These are phyloP conservation scores for Clonostachys rosea DNA, from an alignment of 2,329 filamentous ascomycete species.

Conservation along the genomic window DNA sequence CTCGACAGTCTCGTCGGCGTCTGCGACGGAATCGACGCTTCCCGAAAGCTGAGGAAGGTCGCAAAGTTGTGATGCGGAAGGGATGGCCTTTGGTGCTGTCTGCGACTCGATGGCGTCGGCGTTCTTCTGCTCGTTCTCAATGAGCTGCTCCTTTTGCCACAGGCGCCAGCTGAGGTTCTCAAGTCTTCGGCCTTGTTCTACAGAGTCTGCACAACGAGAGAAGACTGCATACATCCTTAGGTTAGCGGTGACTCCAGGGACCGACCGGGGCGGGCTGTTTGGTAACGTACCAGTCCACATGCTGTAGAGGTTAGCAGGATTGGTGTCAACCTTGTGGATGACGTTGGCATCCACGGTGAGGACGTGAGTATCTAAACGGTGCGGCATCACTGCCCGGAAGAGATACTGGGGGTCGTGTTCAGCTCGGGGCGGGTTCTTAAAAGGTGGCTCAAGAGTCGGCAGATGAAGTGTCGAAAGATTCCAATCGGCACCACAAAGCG, in stretches of 20 bases:
- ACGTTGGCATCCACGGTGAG: constrained; percentile 87
- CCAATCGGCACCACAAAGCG: too few relatives aligned
- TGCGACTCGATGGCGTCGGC: constrained; percentile 32
- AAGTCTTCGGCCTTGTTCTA: constrained; percentile 86
- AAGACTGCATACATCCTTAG: constrained; percentile 58
- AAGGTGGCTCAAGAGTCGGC: too few relatives aligned
- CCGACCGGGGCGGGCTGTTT: constrained; percentile 3
- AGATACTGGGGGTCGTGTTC: neutral
- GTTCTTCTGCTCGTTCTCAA: constrained; percentile 68
- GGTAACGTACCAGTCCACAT: constrained; percentile 78
- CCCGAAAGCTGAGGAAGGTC: constrained; percentile 70
- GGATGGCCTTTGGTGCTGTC: constrained; percentile 45
- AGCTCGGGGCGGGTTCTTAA: neutral
- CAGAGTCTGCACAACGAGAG: constrained; percentile 87
- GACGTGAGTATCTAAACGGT: constrained; percentile 77
- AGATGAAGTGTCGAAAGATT: too few relatives aligned
- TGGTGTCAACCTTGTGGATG: constrained; percentile 90
- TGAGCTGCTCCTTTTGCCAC: constrained; percentile 77
- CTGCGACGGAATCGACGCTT: constrained; percentile 70
- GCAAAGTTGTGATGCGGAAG: constrained; percentile 31
- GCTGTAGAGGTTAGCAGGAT: constrained; percentile 88
- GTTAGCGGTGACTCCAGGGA: constrained; percentile 17
- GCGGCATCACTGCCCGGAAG: constrained; percentile 63
- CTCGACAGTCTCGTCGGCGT: constrained; percentile 59
- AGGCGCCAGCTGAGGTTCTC: constrained; percentile 96